Evolutionary conservation across 805 yeast genomes (phyloP).

Genomic region (Zygosaccharomyces bailii): DNA sequence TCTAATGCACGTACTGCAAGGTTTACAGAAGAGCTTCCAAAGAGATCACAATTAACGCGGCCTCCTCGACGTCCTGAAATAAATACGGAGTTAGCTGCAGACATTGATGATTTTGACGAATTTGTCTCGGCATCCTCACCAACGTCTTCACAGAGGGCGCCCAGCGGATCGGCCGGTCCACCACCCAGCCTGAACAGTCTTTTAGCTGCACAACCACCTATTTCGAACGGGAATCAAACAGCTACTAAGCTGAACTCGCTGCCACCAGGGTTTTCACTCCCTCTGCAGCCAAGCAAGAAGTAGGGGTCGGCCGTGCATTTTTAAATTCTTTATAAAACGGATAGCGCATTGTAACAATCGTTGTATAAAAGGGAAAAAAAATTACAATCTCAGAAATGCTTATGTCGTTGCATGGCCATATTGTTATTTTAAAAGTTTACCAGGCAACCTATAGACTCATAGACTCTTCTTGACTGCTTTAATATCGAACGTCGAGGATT

Average conservation of each 20-base stretch:
- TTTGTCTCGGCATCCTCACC: constrained; percentile 30
- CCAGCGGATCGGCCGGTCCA: not conserved
- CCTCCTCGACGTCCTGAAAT: constrained; percentile 5
- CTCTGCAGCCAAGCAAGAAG: constrained; percentile 36
- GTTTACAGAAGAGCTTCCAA: constrained; percentile 4
- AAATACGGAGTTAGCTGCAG: constrained; percentile 17
- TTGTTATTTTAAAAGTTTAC: no score
- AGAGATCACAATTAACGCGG: constrained; percentile 2
- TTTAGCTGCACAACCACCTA: constrained; percentile 1
- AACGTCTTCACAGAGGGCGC: constrained; percentile 4
- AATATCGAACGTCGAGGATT: not conserved
- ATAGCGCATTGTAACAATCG: not conserved
- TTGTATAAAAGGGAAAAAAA: not conserved
- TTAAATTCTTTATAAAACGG: not conserved
- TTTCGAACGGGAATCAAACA: constrained; percentile 2
- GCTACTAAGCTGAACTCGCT: constrained; percentile 16
- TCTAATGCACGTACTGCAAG: constrained; percentile 2
- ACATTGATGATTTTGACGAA: constrained; percentile 33
- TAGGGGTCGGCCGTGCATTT: not conserved
- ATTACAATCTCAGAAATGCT: not conserved
- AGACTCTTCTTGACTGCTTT: no score
- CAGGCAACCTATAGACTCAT: no score
- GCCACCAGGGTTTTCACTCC: constrained; percentile 44
- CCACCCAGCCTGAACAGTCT: constrained; percentile 6
- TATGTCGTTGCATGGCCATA: not conserved